phyloP scores from a whole-genome alignment of 2,329 filamentous ascomycete genomes.

The Orbilia javanica region DNA sequence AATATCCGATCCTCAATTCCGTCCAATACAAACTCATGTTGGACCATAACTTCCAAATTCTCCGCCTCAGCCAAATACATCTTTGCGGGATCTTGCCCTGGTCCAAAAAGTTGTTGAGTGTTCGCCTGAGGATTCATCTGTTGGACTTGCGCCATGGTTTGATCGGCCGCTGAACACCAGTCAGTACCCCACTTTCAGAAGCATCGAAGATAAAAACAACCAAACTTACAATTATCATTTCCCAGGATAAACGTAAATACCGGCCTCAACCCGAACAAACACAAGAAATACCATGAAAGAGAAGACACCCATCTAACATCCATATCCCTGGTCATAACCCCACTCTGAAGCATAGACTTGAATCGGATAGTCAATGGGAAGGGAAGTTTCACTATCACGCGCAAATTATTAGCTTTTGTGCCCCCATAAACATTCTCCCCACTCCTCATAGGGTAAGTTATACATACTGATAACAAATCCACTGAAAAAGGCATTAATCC shows the following conservation, averaged over 20 bases:
- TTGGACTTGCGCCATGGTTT: conserved; percentile 87
- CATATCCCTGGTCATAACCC: conserved; percentile 93
- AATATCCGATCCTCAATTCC: conserved; percentile 88
- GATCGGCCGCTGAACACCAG: conserved; percentile 78
- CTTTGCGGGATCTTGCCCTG: conserved; percentile 94
- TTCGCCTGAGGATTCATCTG: conserved; percentile 78
- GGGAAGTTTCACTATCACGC: conserved; percentile 82
- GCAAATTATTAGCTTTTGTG: conserved; percentile 52
- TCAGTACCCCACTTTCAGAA: neutral
- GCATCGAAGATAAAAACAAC: conserved; percentile 16
- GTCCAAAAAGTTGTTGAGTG: conserved; percentile 77
- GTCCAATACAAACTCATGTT: conserved; percentile 91
- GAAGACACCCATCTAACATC: conserved; percentile 99
- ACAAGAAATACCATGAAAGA: conserved; percentile 98
- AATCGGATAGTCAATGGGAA: conserved; percentile 98
- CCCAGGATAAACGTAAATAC: conserved; percentile 98
- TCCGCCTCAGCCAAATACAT: conserved; percentile 92
- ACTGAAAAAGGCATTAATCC: conserved; percentile 99
- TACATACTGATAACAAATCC: conserved; percentile 93
- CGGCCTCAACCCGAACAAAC: conserved; percentile 94
- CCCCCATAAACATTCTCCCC: conserved; percentile 7
- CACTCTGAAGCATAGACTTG: conserved; percentile 98
- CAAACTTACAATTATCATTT: conserved; percentile 86
- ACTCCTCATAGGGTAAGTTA: neutral
- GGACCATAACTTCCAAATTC: conserved; percentile 87